phyloP scores from a whole-genome alignment of 345 rosid species.

The Barbarea vulgaris region DNA sequence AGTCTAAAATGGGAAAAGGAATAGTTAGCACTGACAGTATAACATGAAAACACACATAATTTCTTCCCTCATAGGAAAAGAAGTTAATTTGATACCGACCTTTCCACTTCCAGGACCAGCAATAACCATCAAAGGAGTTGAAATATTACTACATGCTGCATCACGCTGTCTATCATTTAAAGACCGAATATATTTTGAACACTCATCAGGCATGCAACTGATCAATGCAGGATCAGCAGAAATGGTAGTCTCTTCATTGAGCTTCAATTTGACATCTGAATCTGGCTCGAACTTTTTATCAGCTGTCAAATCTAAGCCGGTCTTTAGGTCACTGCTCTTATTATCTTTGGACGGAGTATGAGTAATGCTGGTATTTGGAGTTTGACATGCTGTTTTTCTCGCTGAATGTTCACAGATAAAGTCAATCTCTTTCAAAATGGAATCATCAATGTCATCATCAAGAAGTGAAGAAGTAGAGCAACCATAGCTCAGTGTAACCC shows the following conservation, averaged over 20 bases:
- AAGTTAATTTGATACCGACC: slow-evolving; percentile 47
- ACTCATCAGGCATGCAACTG: slow-evolving; percentile 61
- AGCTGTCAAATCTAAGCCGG: slow-evolving; percentile 22
- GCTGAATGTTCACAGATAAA: slow-evolving; percentile 61
- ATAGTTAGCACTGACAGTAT: slow-evolving; percentile 20
- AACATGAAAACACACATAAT: slow-evolving; percentile 1
- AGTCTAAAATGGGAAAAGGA: slow-evolving; percentile 55
- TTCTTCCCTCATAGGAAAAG: slow-evolving; percentile 3
- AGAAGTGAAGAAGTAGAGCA: slow-evolving; percentile 51
- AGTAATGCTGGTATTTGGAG: slow-evolving; percentile 27
- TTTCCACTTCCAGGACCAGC: slow-evolving; percentile 99
- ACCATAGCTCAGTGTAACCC: slow-evolving; percentile 37
- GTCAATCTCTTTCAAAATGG: slow-evolving; percentile 69
- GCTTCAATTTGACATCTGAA: slow-evolving; percentile 26
- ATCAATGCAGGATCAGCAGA: slow-evolving; percentile 34
- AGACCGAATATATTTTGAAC: slow-evolving; percentile 60
- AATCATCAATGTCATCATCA: slow-evolving; percentile 77
- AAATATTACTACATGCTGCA: slow-evolving; percentile 76
- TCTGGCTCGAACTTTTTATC: slow-evolving; percentile 6
- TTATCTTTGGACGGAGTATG: slow-evolving; percentile 34
- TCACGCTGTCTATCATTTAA: slow-evolving; percentile 85
- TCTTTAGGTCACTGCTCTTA: slow-evolving; percentile 25
- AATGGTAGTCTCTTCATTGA: slow-evolving; percentile 26
- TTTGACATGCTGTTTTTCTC: slow-evolving; percentile 40
- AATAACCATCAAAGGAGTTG: slow-evolving; percentile 81